phyloP scores from a whole-genome alignment of 352 stramenopile species.

The Pythium dissimile region DNA sequence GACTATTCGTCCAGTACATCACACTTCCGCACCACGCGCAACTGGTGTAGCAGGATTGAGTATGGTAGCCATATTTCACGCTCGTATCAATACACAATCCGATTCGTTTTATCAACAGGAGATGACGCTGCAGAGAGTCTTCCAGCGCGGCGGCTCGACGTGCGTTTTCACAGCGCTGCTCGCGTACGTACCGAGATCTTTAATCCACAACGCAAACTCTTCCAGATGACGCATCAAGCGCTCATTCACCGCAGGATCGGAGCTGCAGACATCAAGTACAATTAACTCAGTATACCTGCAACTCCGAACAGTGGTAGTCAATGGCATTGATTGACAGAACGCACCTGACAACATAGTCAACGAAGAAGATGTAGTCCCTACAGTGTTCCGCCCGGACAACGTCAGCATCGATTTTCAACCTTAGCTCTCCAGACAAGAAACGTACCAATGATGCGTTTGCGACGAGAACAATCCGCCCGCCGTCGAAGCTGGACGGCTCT shows the following conservation, averaged over 20 bases:
- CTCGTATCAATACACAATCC: background rate
- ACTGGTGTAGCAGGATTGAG: background rate
- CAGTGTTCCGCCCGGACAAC: constrained; percentile 1
- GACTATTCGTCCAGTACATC: no score
- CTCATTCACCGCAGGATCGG: constrained; percentile 36
- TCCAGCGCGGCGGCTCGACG: constrained; percentile 69
- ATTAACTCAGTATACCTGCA: no score
- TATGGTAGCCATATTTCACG: background rate
- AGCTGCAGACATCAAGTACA: constrained; percentile 10
- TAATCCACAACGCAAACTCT: constrained; percentile 76
- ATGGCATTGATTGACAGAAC: background rate
- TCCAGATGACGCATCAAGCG: constrained; percentile 57
- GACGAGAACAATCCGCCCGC: constrained; percentile 54
- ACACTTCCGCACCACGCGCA: no score
- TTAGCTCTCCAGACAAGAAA: background rate
- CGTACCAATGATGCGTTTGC: constrained; percentile 66
- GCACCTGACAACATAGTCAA: constrained; percentile 65
- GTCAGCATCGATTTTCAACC: background rate
- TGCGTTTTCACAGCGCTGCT: constrained; percentile 55
- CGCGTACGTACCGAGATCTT: constrained; percentile 69
- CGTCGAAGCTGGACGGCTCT: constrained; percentile 66
- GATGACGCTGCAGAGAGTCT: constrained; percentile 58
- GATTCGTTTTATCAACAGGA: constrained; percentile 34
- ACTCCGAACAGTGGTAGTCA: no score
- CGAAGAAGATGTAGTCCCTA: constrained; percentile 82